phyloP scores from a whole-genome alignment of 1,139 yeast species.

The Groenewaldozyma sp. region DNA sequence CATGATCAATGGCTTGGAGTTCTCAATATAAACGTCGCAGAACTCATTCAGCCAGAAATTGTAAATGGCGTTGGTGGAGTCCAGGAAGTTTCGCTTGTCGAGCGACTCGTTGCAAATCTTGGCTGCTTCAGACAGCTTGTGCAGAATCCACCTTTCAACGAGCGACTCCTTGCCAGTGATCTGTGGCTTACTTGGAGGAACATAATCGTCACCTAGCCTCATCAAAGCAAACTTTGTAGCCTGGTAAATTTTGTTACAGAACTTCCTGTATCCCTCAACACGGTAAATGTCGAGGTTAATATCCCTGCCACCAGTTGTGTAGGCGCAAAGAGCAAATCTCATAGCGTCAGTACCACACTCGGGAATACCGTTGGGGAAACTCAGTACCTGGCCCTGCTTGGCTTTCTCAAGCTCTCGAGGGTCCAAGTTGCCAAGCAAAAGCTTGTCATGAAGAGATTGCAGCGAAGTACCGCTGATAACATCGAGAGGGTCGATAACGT shows the following conservation, averaged over 20 bases:
- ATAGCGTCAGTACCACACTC: conserved; percentile 99
- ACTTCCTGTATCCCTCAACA: conserved; percentile 98
- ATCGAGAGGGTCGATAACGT: conserved; percentile 91
- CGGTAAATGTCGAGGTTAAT: conserved; percentile 92
- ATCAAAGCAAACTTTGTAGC: conserved; percentile 95
- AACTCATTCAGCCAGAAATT: conserved; percentile 90
- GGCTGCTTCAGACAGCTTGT: conserved; percentile 67
- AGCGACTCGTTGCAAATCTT: conserved; percentile 55
- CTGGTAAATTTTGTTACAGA: conserved; percentile 98
- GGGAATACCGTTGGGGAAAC: conserved; percentile 96
- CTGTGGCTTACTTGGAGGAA: conserved; percentile 57
- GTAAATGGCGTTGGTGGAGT: conserved; percentile 77
- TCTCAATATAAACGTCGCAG: conserved; percentile 97
- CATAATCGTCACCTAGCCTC: conserved; percentile 82
- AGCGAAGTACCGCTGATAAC: conserved; percentile 83
- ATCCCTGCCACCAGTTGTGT: conserved; percentile 98
- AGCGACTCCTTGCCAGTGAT: conserved; percentile 76
- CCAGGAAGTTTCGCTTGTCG: conserved; percentile 82
- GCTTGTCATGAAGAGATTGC: conserved; percentile 69
- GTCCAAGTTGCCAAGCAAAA: conserved; percentile 75
- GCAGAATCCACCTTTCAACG: conserved; percentile 95
- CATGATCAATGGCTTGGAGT: conserved; percentile 83
- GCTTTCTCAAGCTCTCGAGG: conserved; percentile 85
- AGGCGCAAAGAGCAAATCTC: conserved; percentile 96
- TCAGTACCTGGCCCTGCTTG: conserved; percentile 73